Conservation (phyloP, 306 rosid species). For the Trifolium dubium region DNA sequence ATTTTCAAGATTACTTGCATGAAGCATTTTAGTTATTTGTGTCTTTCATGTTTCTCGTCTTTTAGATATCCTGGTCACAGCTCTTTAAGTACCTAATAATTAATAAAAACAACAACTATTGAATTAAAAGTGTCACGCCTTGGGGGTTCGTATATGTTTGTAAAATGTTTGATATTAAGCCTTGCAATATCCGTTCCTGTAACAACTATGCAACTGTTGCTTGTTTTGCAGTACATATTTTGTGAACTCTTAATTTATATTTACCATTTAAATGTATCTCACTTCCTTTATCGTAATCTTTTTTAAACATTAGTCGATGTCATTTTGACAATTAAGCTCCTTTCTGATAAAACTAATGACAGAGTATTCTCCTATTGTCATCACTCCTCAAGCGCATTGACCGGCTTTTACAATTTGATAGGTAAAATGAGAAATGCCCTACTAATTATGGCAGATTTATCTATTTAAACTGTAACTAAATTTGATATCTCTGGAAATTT, state of each 20-base stretch:
- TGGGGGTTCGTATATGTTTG: constrained; percentile 18
- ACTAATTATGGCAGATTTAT: constrained; percentile 35
- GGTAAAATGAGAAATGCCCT: constrained; percentile 56
- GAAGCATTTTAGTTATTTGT: constrained; percentile 21
- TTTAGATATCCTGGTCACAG: neutral
- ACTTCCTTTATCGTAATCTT: constrained; percentile 2
- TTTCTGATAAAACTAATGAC: constrained; percentile 51
- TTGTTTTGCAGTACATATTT: neutral
- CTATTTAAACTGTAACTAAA: constrained; percentile 38
- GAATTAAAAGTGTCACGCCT: neutral
- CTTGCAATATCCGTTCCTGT: constrained; percentile 12
- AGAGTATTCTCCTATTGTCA: constrained; percentile 81
- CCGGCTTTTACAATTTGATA: constrained; percentile 88
- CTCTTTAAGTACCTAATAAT: constrained; percentile 9
- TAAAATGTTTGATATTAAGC: constrained; percentile 23
- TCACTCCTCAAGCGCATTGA: constrained; percentile 94
- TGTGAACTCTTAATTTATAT: neutral
- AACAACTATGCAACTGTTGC: neutral
- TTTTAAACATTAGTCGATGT: neutral
- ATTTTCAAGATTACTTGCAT: neutral
- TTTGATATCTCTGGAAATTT: constrained; percentile 47
- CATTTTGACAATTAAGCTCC: constrained; percentile 33
- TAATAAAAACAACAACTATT: constrained; percentile 27
- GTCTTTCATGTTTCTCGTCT: neutral
- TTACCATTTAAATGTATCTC: constrained; percentile 14